Evolutionary conservation across 2,329 filamentous ascomycete species (phyloP), one percentile per base, ranked within the genome.

Genomic region (Cladosporium sp.): DNA sequence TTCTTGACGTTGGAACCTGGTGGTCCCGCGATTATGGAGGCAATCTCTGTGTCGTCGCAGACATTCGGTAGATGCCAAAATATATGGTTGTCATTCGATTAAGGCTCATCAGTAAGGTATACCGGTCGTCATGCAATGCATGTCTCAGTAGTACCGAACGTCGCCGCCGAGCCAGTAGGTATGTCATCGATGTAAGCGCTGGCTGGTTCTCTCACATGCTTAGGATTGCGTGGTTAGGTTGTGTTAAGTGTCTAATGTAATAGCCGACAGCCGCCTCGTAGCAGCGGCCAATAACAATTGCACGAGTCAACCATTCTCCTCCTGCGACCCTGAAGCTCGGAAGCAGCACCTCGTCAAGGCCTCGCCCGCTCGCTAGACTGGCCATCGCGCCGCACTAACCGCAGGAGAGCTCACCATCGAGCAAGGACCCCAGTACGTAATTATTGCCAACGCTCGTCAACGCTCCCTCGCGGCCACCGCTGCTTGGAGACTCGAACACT

Each of bases 351-450:
- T 57, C 54, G 54, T 34, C 54, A 39, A 39, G 28, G 30, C 54
- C 32, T 39, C 54, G 54, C 32, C 54, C 54, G 30, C 54, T 57
- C 54, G 54, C 54, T 57, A 57, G 32, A 39, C 54, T 25, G 32
- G 8, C 21, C 21, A 26, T 30, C n/a, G 48, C 54, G 54, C 54
- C 54, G 54, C 54, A 57, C 54, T 57, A 57, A 57, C 54, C 54
- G 54, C 54, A 36, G 54, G 30, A 23, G 54, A 57, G 54, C 54
- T 57, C 54, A 57, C 32, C 32, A 39, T 23, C 54, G 54, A 36
- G 54, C 51, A 54, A 54, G 51, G 51, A 32, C 54, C 54, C 54
- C 21, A 23, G 54, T 57, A 57, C 54, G 54, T 57, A 57, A 57
- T 57, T 57, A 57, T 39, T 36, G 54, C 54, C 54, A 39, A 25